Evolutionary conservation across 306 rosid genomes (phyloP), one percentile per base, ranked within the genome.

Genomic region (Hylodesmum podocarpum): DNA sequence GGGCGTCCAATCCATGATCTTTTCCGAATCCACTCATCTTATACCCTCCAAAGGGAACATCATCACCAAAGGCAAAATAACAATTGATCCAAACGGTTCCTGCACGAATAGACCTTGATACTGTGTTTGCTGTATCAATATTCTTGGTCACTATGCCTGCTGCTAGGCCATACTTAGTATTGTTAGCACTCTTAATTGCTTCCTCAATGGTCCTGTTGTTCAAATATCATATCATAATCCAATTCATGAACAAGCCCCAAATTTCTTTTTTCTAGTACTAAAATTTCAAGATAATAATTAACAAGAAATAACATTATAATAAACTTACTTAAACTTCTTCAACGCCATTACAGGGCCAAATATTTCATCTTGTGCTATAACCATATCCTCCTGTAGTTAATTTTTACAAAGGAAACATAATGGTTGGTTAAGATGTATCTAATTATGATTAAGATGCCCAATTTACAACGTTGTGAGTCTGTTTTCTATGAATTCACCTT

Each of bases 21-120:
- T 28, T 81, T 51, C 85, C 85, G 70, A 70, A 81, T 21, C 85
- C 85, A 76, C 85, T 81, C 74, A 61, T 75, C 49, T 81, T 81
- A 46, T 87, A 90, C 12, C 97, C 97, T 55, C 96, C 96, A 14
- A 27, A 78, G 10, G 96, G 91, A 72, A 86, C 78, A 21, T 89
- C 89, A 0, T n/a, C 12, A 1, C 80, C 93, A 5, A 87, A 44
- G 2, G 79, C 90, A 2, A 87, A 76, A 80, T 87, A 91, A 75
- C 96, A 91, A 10, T 91, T 88, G 37, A 91, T 75, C 93, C 96
- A 91, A 37, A 91, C 64, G 0, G 62, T 49, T 1, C 93, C 96
- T 0, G 96, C 96, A 5, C 84, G 79, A 51, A 88, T 87, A 15
- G 93, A 88, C 58, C 93, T 84, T 6, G 96, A 88, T 29, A 88